Conservation (phyloP, 495 filamentous ascomycete species). For the Daldinia loculata region DNA sequence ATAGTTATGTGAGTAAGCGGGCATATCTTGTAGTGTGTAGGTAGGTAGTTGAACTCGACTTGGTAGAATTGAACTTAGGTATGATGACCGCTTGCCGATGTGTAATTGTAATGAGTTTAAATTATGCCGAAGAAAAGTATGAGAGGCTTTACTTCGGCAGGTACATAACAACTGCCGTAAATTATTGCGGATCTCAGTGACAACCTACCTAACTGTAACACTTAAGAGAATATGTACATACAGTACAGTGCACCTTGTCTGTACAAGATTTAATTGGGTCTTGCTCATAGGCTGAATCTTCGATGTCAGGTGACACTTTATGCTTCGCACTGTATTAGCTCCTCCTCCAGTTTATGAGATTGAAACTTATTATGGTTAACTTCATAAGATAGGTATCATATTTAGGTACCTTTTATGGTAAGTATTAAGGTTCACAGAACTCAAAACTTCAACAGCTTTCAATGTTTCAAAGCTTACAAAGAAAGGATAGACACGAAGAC, state of each 20-base stretch:
- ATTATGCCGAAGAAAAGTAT: background rate
- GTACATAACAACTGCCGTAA: background rate
- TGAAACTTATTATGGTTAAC: background rate
- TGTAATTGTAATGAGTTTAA: background rate
- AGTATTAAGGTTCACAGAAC: background rate
- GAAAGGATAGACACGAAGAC: background rate
- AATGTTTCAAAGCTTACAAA: background rate
- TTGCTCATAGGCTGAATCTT: constrained; percentile 27
- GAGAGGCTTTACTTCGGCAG: background rate
- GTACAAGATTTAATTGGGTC: constrained; percentile 10
- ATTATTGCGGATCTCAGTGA: constrained; percentile 4
- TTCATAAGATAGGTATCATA: background rate
- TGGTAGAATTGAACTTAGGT: background rate
- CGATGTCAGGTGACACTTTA: background rate
- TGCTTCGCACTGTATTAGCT: constrained; percentile 15
- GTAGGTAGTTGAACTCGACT: background rate
- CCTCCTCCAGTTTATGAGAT: background rate
- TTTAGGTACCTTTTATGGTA: background rate
- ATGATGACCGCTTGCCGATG: no score
- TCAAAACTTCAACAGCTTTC: background rate
- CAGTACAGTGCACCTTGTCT: constrained; percentile 1
- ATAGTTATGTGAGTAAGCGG: background rate
- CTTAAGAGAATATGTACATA: background rate
- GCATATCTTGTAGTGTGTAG: background rate
- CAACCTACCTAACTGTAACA: background rate